Conservation (phyloP, 805 yeast species). For the Millerozyma acaciae region DNA sequence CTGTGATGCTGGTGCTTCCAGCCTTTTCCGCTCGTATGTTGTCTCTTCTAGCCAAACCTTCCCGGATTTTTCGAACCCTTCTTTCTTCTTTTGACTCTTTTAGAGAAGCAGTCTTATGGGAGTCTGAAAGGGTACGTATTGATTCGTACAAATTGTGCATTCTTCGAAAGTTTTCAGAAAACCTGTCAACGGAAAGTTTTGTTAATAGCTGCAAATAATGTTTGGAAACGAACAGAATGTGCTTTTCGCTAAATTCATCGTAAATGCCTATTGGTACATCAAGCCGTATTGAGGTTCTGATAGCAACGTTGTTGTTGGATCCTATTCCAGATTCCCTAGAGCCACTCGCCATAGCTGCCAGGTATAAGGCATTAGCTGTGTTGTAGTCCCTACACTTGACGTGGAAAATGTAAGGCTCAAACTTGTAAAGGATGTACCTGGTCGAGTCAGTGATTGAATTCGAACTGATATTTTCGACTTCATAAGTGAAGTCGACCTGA, state of each 20-base stretch:
- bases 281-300: conserved; percentile 67
- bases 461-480: conserved; percentile 4
- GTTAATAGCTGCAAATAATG: conserved; percentile 52
- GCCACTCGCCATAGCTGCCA: conserved; percentile 78
- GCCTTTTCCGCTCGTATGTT: no score
- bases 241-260: conserved; percentile 21
- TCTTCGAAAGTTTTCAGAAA: conserved; percentile 60
- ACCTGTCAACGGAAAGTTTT: conserved; percentile 56
- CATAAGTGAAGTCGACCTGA: conserved; percentile 18
- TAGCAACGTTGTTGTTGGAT: conserved; percentile 70
- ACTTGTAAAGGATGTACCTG: conserved; percentile 68
- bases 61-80: conserved; percentile 48
- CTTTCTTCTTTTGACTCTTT: conserved; percentile 50
- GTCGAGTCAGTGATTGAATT: conserved; percentile 15
- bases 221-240: conserved; percentile 45
- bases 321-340: conserved; percentile 88
- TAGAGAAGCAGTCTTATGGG: neutral
- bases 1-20: no score
- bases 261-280: conserved; percentile 74
- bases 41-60: no score
- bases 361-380: conserved; percentile 59
- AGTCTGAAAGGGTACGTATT: conserved; percentile 22
- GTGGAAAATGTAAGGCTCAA: conserved; percentile 82
- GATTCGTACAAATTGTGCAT: conserved; percentile 45
- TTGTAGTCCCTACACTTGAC: conserved; percentile 66